Conservation (phyloP, 1,284 basidiomycete genomes). For the Apiotrichum siamense region DNA sequence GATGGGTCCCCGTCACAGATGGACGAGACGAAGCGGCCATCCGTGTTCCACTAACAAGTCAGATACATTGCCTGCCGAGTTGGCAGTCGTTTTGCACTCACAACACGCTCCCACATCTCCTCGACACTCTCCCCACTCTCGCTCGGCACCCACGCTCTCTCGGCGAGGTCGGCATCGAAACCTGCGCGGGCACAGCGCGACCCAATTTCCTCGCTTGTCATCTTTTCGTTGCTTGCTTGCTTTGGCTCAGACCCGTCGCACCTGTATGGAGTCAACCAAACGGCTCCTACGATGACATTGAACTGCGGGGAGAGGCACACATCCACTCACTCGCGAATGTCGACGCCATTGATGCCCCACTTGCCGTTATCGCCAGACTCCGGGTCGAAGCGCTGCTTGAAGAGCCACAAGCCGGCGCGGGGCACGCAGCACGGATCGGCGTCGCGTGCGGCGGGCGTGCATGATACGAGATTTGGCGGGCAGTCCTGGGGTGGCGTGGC, state of each 20-base stretch:
- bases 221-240: slow-evolving; percentile 3
- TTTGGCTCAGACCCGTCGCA: slow-evolving; percentile 5
- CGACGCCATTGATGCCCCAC: slow-evolving; percentile 44
- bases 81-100: slow-evolving; percentile 18
- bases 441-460: slow-evolving; percentile 14
- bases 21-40: slow-evolving; percentile 42
- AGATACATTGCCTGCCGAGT: not conserved
- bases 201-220: slow-evolving; percentile 40
- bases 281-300: not conserved
- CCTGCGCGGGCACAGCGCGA: slow-evolving; percentile 31
- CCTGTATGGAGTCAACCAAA: slow-evolving; percentile 12
- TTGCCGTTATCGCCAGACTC: slow-evolving; percentile 39
- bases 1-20: slow-evolving; percentile 18
- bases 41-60: slow-evolving; percentile 39
- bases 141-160: slow-evolving; percentile 42
- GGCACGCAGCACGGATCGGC: slow-evolving; percentile 39
- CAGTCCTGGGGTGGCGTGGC: no score
- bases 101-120: slow-evolving; percentile 44
- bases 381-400: slow-evolving; percentile 43
- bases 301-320: not conserved
- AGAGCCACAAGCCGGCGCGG: slow-evolving; percentile 38
- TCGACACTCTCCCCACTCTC: slow-evolving; percentile 47
- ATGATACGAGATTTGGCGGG: slow-evolving; percentile 20
- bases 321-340: slow-evolving; percentile 38
- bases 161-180: slow-evolving; percentile 32